Evolutionary conservation across 140 eudicot species (phyloP).

Genomic region (Anethum foeniculum): DNA sequence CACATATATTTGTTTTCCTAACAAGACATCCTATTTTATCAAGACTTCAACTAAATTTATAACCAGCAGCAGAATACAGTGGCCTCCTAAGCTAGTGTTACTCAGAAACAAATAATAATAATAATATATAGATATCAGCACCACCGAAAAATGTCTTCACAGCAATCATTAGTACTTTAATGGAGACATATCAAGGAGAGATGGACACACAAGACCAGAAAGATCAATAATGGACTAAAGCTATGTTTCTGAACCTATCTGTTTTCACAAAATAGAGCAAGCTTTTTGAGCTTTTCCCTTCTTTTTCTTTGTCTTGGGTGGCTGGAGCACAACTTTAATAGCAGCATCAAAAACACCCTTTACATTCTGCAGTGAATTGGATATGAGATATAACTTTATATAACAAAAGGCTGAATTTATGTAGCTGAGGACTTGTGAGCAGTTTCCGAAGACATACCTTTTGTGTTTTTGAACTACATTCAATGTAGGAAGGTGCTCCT

Average conservation of each 20-base stretch:
- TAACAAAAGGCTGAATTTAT: not conserved
- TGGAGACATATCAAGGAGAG: not conserved
- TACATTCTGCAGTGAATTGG: constrained; percentile 39
- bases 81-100: not conserved
- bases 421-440: not conserved
- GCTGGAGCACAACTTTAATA: constrained; percentile 57
- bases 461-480: constrained; percentile 29
- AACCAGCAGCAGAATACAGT: not conserved
- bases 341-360: constrained; percentile 88
- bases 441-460: constrained; percentile 12
- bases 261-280: constrained; percentile 57
- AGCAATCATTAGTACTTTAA: not conserved
- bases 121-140: not conserved
- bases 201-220: not conserved
- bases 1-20: not conserved
- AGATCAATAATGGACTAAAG: not conserved
- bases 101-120: not conserved
- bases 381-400: not conserved
- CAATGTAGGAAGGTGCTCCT: constrained; percentile 18
- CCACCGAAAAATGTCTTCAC: not conserved
- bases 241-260: not conserved
- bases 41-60: not conserved
- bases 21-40: not conserved
- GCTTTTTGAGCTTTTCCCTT: constrained; percentile 58
- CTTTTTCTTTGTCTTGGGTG: constrained; percentile 78